Evolutionary conservation across 2,329 filamentous ascomycete genomes (phyloP), one percentile per base, ranked within the genome.

Genomic region (Diaporthe destruens): DNA sequence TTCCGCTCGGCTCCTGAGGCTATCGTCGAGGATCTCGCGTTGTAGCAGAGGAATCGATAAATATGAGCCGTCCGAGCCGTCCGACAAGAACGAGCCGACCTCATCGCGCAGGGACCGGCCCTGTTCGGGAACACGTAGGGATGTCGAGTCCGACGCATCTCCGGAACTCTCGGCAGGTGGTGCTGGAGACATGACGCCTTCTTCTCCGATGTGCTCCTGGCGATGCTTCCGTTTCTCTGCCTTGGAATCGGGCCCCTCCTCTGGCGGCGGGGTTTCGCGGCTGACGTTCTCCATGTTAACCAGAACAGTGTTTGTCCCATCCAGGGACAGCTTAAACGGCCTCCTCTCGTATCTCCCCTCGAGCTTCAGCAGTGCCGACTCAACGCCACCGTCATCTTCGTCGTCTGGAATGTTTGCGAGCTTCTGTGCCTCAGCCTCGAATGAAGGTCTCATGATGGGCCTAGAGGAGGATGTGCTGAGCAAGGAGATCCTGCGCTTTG

Each of bases 381-480:
- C 96, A 34, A 98, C 91, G 16, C 96, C 96, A 8, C 94, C 94
- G 78, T 97, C 94, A 57, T 92, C 92, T 74, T 91, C 88, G 49
- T 97, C 94, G 78, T 98, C 95, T 0, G 96, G 94, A 34, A 98
- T 94, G 71, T 93, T 91, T 2, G 95, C 94, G 69, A 99, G 89
- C 77, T 94, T 94, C 73, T 95, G 91, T 1, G 97, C 94, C 77
- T 97, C 95, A 3, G 89, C 92, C 81, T 98, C 94, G 77, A 98
- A 98, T 0, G 95, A 98, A 1, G 90, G 88, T 5, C 89, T 87
- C 88, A 91, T 90, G 2, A 86, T 82, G 0, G 89, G 89, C 75
- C 90, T 89, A 2, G 89, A 91, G 6, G 89, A 90, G 75, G 89
- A 87, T 0, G 89, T 90, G 76, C 88, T 91, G 74, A 90, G 89